phyloP scores from a whole-genome alignment of 495 filamentous ascomycete species.

The Mytilinidion resinicola region DNA sequence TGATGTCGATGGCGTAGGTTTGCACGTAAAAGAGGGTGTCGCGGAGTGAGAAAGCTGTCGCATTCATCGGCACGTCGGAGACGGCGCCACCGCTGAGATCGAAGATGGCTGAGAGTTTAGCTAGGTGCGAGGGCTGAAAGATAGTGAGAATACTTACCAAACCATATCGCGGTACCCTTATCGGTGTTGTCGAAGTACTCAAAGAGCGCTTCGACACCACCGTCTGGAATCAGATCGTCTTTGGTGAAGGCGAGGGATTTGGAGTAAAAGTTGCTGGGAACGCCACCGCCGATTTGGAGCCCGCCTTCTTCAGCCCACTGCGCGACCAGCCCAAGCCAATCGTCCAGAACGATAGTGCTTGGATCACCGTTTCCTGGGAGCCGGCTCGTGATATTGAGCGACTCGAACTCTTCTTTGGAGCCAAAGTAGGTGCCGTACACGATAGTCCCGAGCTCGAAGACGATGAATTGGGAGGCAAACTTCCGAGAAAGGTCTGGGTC shows the following conservation, averaged over 20 bases:
- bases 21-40: slow-evolving; percentile 45
- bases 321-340: slow-evolving; percentile 50
- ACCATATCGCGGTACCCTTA: slow-evolving; percentile 43
- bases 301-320: slow-evolving; percentile 46
- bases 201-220: slow-evolving; percentile 39
- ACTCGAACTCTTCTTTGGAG: slow-evolving; percentile 37
- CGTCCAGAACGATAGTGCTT: slow-evolving; percentile 41
- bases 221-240: slow-evolving; percentile 38
- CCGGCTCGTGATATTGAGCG: slow-evolving; percentile 28
- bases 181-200: slow-evolving; percentile 41
- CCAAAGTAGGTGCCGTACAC: slow-evolving; percentile 43
- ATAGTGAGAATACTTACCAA: slow-evolving; percentile 2
- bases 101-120: slow-evolving; percentile 29
- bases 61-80: slow-evolving; percentile 37
- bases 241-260: slow-evolving; percentile 46
- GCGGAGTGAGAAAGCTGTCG: slow-evolving; percentile 44
- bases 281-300: slow-evolving; percentile 27
- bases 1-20: slow-evolving; percentile 41
- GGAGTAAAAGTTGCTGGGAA: slow-evolving; percentile 43
- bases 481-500: slow-evolving; percentile 47
- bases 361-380: slow-evolving; percentile 35
- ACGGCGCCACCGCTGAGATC: slow-evolving; percentile 42
- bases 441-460: slow-evolving; percentile 31
- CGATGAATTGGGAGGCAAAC: slow-evolving; percentile 41
- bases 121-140: too few relatives aligned